Evolutionary conservation across 495 filamentous ascomycete species (phyloP).

Genomic region (Penicillium malachiteum): DNA sequence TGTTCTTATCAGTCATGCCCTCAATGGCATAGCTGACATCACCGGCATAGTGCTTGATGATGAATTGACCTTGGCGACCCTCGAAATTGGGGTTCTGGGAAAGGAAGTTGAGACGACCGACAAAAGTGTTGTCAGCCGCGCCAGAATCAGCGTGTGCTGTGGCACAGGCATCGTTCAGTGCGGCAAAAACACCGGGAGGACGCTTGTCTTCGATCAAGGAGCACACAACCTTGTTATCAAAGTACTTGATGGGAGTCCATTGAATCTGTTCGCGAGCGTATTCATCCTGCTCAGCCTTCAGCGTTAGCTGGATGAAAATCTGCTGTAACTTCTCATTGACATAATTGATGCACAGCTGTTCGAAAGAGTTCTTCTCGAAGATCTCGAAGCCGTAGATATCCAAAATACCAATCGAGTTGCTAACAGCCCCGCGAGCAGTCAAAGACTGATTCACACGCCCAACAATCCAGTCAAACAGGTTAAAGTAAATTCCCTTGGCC

Average conservation of each 20-base stretch:
- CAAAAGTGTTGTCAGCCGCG: constrained; percentile 94
- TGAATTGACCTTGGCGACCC: constrained; percentile 90
- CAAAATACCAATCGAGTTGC: constrained; percentile 92
- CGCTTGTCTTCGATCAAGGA: constrained; percentile 92
- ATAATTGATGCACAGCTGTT: constrained; percentile 99
- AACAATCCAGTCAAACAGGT: constrained; percentile 99
- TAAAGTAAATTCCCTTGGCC: constrained; percentile 93
- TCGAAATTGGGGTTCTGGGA: constrained; percentile 87
- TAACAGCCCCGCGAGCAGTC: constrained; percentile 68
- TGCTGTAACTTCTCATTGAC: constrained; percentile 99
- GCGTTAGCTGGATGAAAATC: constrained; percentile 97
- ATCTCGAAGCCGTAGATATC: constrained; percentile 99
- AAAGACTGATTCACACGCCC: constrained; percentile 87
- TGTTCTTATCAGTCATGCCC: constrained; percentile 99
- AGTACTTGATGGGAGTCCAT: constrained; percentile 99
- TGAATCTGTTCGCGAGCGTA: constrained; percentile 95
- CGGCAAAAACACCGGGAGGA: constrained; percentile 92
- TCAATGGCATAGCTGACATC: constrained; percentile 94
- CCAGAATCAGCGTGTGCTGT: constrained; percentile 93
- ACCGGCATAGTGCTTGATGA: constrained; percentile 98
- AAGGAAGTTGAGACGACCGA: constrained; percentile 85
- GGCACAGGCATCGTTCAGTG: constrained; percentile 94
- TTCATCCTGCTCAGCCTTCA: constrained; percentile 97
- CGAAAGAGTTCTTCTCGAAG: constrained; percentile 98
- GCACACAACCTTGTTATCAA: constrained; percentile 99